phyloP scores from a whole-genome alignment of 2,329 filamentous ascomycete genomes.

The Colletotrichum limetticola region DNA sequence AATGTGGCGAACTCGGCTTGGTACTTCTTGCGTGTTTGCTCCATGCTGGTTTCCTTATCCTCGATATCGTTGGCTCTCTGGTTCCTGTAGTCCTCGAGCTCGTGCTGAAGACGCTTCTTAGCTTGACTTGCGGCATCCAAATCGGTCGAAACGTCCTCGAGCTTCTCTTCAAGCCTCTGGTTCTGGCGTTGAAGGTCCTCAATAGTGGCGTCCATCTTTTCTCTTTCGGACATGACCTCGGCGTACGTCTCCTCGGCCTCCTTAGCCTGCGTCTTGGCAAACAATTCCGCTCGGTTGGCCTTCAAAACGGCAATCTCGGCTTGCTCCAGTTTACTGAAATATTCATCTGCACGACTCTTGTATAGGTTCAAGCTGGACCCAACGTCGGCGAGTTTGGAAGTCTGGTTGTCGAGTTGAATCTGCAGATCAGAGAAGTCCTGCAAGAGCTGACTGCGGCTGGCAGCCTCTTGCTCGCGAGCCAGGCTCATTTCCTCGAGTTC shows the following conservation, averaged over 20 bases:
- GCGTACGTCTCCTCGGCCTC: constrained; percentile 94
- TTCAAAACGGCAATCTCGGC: constrained; percentile 96
- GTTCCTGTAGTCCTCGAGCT: constrained; percentile 96
- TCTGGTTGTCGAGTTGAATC: constrained; percentile 90
- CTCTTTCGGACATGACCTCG: constrained; percentile 89
- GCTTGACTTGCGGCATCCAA: constrained; percentile 86
- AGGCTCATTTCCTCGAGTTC: constrained; percentile 84
- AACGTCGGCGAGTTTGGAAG: constrained; percentile 85
- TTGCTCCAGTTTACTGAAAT: constrained; percentile 96
- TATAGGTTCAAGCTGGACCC: constrained; percentile 87
- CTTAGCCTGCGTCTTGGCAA: constrained; percentile 87
- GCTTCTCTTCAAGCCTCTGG: constrained; percentile 87
- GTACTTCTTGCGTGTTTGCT: constrained; percentile 98
- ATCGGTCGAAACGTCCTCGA: constrained; percentile 93
- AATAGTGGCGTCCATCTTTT: constrained; percentile 86
- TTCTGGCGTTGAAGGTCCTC: constrained; percentile 92
- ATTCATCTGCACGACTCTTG: constrained; percentile 92
- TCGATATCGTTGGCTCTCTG: constrained; percentile 96
- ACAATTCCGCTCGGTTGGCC: constrained; percentile 90
- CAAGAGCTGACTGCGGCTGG: constrained; percentile 88
- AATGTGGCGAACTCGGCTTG: constrained; percentile 90
- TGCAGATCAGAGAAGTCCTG: constrained; percentile 95
- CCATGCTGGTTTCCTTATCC: constrained; percentile 94
- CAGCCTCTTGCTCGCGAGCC: constrained; percentile 85
- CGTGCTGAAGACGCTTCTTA: constrained; percentile 94